A percentile compares a stretch with the other conserved stretches of the same genome.
These are phyloP conservation scores for Tagetes erecta DNA, from an alignment of 129 eudicot species.

Conservation along the genomic window DNA sequence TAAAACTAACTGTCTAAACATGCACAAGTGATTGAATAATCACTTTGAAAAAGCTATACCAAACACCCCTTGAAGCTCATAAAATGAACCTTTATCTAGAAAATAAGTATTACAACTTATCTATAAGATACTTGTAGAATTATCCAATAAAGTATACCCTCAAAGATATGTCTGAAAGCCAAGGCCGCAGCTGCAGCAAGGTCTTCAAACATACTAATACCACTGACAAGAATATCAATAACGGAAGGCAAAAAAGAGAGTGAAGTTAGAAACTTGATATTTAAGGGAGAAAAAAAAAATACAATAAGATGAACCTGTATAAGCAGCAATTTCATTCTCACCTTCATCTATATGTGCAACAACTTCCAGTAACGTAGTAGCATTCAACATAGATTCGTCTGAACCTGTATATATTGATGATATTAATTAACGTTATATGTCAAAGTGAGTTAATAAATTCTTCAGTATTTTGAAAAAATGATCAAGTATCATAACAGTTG, in stretches of 20 bases:
- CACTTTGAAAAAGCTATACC: background rate
- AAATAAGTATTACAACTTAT: too few species aligned
- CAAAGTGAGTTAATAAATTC: slow-evolving; percentile 7
- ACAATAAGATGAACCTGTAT: slow-evolving; percentile 44
- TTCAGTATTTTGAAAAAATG: slow-evolving; percentile 1
- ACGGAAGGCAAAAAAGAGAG: slow-evolving; percentile 76
- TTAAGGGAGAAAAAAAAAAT: slow-evolving; percentile 9
- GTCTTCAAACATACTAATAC: slow-evolving; percentile 95
- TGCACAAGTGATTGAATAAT: background rate
- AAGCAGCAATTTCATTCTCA: slow-evolving; percentile 85
- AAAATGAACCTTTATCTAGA: background rate
- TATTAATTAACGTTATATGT: background rate
- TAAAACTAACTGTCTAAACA: background rate
- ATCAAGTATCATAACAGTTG: slow-evolving; percentile 64
- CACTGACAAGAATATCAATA: slow-evolving; percentile 85
- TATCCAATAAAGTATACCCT: slow-evolving; percentile 47
- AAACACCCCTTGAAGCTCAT: background rate
- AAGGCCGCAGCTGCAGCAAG: slow-evolving; percentile 96
- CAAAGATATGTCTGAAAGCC: slow-evolving; percentile 94
- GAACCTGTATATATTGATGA: slow-evolving; percentile 61
- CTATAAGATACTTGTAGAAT: background rate
- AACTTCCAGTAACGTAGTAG: slow-evolving; percentile 87
- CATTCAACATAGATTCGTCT: slow-evolving; percentile 95
- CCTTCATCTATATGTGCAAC: slow-evolving; percentile 78
- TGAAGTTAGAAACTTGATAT: slow-evolving; percentile 39